Evolutionary conservation across 2,329 filamentous ascomycete species (phyloP), one percentile per base, ranked within the genome.

Genomic region (Neofusicoccum kwambonambiense): DNA sequence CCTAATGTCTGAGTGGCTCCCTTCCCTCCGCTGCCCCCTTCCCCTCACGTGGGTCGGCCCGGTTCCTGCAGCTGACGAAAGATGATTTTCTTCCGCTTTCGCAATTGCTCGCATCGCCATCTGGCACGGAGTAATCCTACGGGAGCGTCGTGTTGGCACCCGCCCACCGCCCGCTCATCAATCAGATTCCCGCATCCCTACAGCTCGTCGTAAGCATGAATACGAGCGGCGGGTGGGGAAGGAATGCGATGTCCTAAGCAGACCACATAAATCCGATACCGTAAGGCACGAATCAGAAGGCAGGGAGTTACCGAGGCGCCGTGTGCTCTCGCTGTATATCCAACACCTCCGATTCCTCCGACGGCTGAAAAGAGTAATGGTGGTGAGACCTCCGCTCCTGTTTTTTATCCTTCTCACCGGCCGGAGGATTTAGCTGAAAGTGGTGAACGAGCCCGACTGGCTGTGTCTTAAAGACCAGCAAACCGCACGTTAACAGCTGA

Each of bases 1-100:
- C 15, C 50, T 37, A 52, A 52, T 52, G 15, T 9, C 31, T 52
- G 50, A 52, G 50, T 37, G 50, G 50, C 34, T 52, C 50, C 15
- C 34, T 22, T 2, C 17, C 27, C 22, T 22, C 27, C 27, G 3
- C 27, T 31, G 4, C 27, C 27, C 27, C 27, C 27, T 31, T 7
- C 27, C 27, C 27, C 27, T 31, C 27, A 31, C 50, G 31, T 17
- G 50, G 50, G 50, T 52, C 50, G 50, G 50, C 31, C 50, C 50
- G 50, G 50, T 52, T 52, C 50, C 50, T 52, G 50, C 50, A 52
- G 50, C 50, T 52, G 50, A 17, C n/a, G 50, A 52, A 5, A 31
- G 27, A 31, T 31, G 27, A 31, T 31, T 5, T 31, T 52, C n/a
- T 35, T 37, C 50, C 31, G 7, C 34, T 37, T 12, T 37, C 15